phyloP scores from a whole-genome alignment of 495 filamentous ascomycete species.

The Letharia columbiana region DNA sequence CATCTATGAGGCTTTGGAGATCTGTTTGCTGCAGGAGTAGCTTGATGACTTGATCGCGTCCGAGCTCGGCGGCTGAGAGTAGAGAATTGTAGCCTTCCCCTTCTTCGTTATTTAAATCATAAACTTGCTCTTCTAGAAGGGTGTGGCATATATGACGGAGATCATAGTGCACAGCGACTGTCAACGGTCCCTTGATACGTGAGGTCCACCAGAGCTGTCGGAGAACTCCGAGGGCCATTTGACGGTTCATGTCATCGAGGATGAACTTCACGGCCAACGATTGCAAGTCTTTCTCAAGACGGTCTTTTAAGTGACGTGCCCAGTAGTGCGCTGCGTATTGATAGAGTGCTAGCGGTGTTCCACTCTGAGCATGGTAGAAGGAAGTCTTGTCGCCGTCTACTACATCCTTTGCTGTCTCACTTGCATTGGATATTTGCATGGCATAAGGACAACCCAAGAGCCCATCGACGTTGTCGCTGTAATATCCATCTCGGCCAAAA shows the following conservation, averaged over 20 bases:
- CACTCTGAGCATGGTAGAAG: slow-evolving; percentile 23
- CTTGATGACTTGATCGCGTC: slow-evolving; percentile 8
- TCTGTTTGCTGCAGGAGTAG: not conserved
- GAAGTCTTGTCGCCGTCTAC: slow-evolving; percentile 11
- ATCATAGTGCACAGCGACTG: slow-evolving; percentile 7
- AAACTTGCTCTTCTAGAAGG: not conserved
- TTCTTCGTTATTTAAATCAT: not conserved
- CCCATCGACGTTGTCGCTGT: not conserved
- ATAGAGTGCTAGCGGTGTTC: slow-evolving; percentile 2
- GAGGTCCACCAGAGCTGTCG: slow-evolving; percentile 5
- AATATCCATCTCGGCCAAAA: not conserved
- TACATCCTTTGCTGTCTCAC: not conserved
- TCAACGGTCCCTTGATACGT: not conserved
- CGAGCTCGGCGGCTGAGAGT: slow-evolving; percentile 1
- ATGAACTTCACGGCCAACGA: slow-evolving; percentile 4
- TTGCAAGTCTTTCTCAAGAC: slow-evolving; percentile 7
- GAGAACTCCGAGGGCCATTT: not conserved
- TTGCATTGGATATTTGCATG: not conserved
- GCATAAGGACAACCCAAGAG: not conserved
- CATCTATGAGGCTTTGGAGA: not conserved
- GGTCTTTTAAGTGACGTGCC: slow-evolving; percentile 34
- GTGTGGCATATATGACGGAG: not conserved
- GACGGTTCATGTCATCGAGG: not conserved
- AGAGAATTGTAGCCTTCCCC: slow-evolving; percentile 1
- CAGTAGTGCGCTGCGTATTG: slow-evolving; percentile 36